A percentile compares a stretch with the other conserved stretches of the same genome.
Evolutionary conservation across 2,329 filamentous ascomycete species (phyloP).

Genomic region (Neofusicoccum umdonicola): DNA sequence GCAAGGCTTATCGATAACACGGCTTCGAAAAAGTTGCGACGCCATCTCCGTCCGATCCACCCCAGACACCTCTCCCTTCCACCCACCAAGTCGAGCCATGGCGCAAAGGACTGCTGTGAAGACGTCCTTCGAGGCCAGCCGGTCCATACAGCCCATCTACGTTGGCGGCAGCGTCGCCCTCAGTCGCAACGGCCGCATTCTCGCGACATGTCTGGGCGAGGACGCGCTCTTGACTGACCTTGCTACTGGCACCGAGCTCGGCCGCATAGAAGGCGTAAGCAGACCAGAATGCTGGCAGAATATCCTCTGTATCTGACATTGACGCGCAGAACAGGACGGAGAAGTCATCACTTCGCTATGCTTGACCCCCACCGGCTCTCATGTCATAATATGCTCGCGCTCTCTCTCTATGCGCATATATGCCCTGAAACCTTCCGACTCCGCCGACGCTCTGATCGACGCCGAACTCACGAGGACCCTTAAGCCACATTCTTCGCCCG

Average conservation of each 20-base stretch:
- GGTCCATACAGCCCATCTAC: constrained; percentile 88
- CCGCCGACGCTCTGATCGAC: constrained; percentile 58
- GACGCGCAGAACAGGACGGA: constrained; percentile 47
- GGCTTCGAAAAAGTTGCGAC: constrained; percentile 15
- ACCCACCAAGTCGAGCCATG: constrained; percentile 32
- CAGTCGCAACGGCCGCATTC: constrained; percentile 74
- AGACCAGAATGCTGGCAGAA: constrained; percentile 9
- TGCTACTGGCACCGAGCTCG: constrained; percentile 76
- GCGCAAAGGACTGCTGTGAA: constrained; percentile 61
- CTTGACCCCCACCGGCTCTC: constrained; percentile 82
- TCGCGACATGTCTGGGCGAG: constrained; percentile 88
- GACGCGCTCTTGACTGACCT: constrained; percentile 86
- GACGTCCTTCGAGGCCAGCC: constrained; percentile 83
- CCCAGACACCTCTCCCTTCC: not conserved
- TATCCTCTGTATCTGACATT: constrained; percentile 34
- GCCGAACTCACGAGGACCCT: constrained; percentile 72
- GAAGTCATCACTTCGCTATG: constrained; percentile 75
- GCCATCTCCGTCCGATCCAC: not conserved
- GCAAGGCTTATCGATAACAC: constrained; percentile 1
- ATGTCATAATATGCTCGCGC: constrained; percentile 87
- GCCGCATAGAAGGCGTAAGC: constrained; percentile 80
- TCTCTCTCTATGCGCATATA: constrained; percentile 97
- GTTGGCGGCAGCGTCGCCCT: constrained; percentile 86
- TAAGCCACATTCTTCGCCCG: constrained; percentile 87
- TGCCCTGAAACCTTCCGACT: constrained; percentile 60